Evolutionary conservation across 257 asterid species (phyloP), one percentile per base, ranked within the genome.

Genomic region (Plantago major): DNA sequence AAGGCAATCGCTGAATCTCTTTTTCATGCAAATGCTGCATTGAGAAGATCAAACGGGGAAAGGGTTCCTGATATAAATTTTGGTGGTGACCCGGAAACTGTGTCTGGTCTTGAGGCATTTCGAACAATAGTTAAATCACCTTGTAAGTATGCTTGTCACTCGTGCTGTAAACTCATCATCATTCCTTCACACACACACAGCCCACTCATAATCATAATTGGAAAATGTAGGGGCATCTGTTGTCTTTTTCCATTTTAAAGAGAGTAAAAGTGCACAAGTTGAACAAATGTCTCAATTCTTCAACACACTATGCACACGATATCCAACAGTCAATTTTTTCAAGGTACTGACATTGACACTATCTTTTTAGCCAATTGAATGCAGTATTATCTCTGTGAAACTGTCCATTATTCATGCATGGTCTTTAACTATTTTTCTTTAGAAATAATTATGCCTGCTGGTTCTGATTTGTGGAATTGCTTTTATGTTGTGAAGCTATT

Each of bases 11-110:
- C 97, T 11, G 96, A 87, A 63, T 73, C 92, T 1, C 60, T 94
- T 60, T 84, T 87, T 62, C 95, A 83, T 55, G 91, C 91, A 4
- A 91, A 86, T 69, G 84, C 82, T 67, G 86, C 89, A 9, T 59
- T 94, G 68, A 87, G 62, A 68, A 87, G 82, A 75, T 87, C 90
- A 14, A 82, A 71, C 1, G 95, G 96, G n/a, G 99, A 89, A 76
- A 94, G 85, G 12, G 91, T 83, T 19, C 55, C 73, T 42, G 80
- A 82, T 74, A 72, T 84, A 95, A 89, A 84, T 75, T 86, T 83
- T 69, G 90, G 96, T 10, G 94, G 94, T 28, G 94, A 82, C 58
- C 90, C 87, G 54, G 96, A 87, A 77, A 69, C 76, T 10, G 82
- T 87, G 53, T 79, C 80, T 0, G 67, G 77, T 57, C 83, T 85